Evolutionary conservation across 1,284 basidiomycete genomes (phyloP), one percentile per base, ranked within the genome.

Genomic region (Trichosporon sp.): DNA sequence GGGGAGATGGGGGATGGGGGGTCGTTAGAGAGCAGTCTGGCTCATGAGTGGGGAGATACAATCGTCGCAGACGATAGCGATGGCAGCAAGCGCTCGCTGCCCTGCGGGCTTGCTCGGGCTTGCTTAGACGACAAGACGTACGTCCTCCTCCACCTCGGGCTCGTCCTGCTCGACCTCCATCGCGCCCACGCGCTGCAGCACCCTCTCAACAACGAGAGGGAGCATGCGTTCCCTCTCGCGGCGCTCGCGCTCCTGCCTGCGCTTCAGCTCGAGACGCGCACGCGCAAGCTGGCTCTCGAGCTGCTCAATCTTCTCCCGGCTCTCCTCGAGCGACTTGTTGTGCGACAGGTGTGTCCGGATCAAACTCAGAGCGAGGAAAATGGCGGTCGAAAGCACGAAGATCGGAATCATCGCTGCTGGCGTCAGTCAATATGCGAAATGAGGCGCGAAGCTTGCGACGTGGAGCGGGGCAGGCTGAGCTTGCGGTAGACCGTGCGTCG

Each of bases 351-450:
- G 79, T 31, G 79, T 79, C 66, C 79, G 78, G 59, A 77, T 66
- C 31, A 83, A 75, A 40, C 78, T 76, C 64, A 82, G 79, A 38
- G 80, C 79, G 65, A 84, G 78, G 76, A 83, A 84, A 65, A 83
- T 74, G 19, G 79, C 81, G 0, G 83, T 82, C 7, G 81, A 80
- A 64, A 84, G 77, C 35, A 83, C 71, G 46, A 84, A 78, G 70
- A 84, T 81, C 2, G 83, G 83, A 38, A 84, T 67, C 81, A 84
- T 84, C 31, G 83, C 83, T 82, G 71, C 68, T 68, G 66, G n/a
- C 8, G 65, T 70, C 31, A 71, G 70, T 64, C 59, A 26, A 38
- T 63, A 19, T 12, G n/a, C 32, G 48, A 61, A 40, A n/a, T n/a
- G 19, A 43, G 12, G 21, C 59, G 54, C 51, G 21, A 26, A 26